Percentiles rank a stretch among this genome's conserved stretches.
Conservation (phyloP, 208 protist species). For the Leishmania lainsoni region DNA sequence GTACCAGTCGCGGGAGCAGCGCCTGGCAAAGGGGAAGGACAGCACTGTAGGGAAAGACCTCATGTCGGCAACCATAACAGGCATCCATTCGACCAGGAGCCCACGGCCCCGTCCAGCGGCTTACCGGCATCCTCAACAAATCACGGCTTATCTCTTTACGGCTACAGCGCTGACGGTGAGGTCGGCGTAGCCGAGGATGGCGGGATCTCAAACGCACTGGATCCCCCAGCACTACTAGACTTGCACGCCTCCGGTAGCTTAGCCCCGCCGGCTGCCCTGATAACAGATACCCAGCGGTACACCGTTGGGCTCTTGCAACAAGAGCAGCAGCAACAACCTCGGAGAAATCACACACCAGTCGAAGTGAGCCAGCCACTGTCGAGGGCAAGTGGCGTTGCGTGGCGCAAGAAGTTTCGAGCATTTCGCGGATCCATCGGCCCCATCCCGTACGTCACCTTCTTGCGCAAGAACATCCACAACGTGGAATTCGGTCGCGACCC, state of each 20-base stretch:
- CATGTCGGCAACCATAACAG: background rate
- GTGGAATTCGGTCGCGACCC: constrained; percentile 69
- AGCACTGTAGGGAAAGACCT: no score
- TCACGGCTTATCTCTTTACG: background rate
- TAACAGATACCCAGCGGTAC: background rate
- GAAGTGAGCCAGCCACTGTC: background rate
- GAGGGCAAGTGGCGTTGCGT: background rate
- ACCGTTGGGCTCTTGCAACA: no score
- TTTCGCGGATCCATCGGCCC: constrained; percentile 35
- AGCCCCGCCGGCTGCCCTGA: background rate
- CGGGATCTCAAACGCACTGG: background rate
- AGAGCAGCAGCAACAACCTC: background rate
- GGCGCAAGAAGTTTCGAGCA: background rate
- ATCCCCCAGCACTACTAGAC: background rate
- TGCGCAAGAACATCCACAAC: constrained; percentile 62
- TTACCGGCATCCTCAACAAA: no score
- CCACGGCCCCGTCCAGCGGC: background rate
- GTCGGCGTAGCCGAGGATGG: background rate
- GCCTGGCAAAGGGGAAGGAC: background rate
- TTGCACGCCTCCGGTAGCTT: constrained; percentile 9
- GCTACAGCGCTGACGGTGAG: background rate
- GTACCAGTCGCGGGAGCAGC: constrained; percentile 24
- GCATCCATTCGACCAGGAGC: no score
- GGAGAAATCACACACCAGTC: no score
- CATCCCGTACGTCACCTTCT: constrained; percentile 75